Conservation (phyloP, 768 basidiomycete genomes). For the Tulasnella sp. region DNA sequence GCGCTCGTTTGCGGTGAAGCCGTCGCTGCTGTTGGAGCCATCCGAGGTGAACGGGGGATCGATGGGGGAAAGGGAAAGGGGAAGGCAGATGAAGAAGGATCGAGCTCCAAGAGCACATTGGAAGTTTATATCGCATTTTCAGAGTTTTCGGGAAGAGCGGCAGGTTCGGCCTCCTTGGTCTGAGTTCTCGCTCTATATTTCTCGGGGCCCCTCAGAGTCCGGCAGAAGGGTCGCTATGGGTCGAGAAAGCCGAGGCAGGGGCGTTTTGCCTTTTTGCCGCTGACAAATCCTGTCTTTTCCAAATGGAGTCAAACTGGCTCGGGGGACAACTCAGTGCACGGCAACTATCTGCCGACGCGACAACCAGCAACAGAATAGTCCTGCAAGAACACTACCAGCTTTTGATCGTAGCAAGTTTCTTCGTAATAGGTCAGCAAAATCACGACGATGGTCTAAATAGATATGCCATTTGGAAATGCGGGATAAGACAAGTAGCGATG, state of each 20-base stretch:
- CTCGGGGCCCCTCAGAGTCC: not conserved
- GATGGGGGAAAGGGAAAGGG: not conserved
- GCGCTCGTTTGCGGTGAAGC: not conserved
- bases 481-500: not conserved
- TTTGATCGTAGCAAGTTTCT: not conserved
- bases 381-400: no score
- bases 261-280: not conserved
- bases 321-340: not conserved
- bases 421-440: no score
- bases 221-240: not conserved
- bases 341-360: not conserved
- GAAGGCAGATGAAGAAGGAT: not conserved
- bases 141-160: not conserved
- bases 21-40: not conserved
- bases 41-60: not conserved
- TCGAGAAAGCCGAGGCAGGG: not conserved
- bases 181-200: not conserved
- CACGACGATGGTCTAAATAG: no score
- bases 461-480: not conserved
- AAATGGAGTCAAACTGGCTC: not conserved
- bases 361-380: not conserved
- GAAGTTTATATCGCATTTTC: not conserved
- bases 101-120: not conserved
- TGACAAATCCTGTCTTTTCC: not conserved
- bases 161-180: not conserved